A percentile compares a stretch with the other conserved stretches of the same genome.
Conservation (phyloP, 179 eudicot species). For the Spergularia azorica region DNA sequence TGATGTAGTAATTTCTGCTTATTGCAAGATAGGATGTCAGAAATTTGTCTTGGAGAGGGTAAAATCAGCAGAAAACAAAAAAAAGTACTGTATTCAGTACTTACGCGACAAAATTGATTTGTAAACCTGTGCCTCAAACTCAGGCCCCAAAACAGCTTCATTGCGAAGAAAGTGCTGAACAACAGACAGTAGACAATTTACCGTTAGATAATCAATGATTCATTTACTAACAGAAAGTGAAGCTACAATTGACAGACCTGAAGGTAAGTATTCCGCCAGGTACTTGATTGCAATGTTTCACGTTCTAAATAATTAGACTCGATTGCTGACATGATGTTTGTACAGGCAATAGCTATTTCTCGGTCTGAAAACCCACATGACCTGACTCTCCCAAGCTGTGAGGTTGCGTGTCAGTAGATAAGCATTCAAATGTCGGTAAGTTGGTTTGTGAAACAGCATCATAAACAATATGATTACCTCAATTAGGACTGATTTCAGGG, state of each 20-base stretch:
- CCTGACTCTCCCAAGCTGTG: conserved; percentile 70
- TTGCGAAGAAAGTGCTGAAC: conserved; percentile 72
- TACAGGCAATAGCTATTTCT: conserved; percentile 63
- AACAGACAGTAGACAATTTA: neutral
- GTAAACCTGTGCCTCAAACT: conserved; percentile 74
- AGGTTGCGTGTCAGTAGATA: conserved; percentile 25
- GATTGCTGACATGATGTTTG: conserved; percentile 67
- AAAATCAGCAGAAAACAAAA: too few species aligned
- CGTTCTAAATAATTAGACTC: conserved; percentile 85
- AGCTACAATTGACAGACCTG: conserved; percentile 38
- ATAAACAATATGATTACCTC: conserved; percentile 47
- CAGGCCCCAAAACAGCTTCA: conserved; percentile 73
- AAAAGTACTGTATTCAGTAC: conserved; percentile 23
- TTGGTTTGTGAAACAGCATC: neutral
- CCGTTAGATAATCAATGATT: neutral
- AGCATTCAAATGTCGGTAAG: conserved; percentile 9
- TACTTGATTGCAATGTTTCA: conserved; percentile 74
- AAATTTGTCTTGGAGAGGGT: too few species aligned
- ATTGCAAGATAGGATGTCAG: too few species aligned
- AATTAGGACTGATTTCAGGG: conserved; percentile 61
- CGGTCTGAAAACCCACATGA: conserved; percentile 71
- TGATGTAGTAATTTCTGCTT: conserved; percentile 53
- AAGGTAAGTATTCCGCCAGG: conserved; percentile 65
- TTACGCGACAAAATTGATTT: conserved; percentile 77
- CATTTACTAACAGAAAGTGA: neutral